A percentile compares a stretch with the other conserved stretches of the same genome.
phyloP scores from a whole-genome alignment of 164 flowering plant species.

The Magnolia sinica region DNA sequence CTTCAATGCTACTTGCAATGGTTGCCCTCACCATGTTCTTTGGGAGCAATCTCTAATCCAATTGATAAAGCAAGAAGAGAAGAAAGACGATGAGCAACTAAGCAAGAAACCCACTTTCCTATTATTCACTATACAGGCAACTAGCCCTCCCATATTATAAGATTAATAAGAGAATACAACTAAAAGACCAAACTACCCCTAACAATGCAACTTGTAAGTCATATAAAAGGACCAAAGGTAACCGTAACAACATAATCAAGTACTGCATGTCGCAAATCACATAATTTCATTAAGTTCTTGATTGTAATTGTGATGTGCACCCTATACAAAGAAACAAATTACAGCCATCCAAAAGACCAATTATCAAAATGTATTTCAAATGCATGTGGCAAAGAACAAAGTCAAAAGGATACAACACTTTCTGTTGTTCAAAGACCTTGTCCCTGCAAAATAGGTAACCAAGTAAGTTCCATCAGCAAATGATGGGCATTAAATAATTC shows the following conservation, averaged over 20 bases:
- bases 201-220: too few species aligned
- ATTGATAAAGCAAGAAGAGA: too few species aligned
- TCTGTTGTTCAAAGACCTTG: conserved; percentile 84
- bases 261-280: neutral
- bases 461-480: neutral
- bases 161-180: too few species aligned
- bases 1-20: too few species aligned
- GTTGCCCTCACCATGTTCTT: too few species aligned
- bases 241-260: neutral
- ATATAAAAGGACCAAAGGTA: too few species aligned
- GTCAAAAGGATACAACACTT: conserved; percentile 76
- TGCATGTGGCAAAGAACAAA: neutral
- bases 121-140: too few species aligned
- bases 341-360: neutral
- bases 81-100: too few species aligned
- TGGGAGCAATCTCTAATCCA: too few species aligned
- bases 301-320: neutral
- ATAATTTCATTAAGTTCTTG: neutral
- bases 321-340: neutral
- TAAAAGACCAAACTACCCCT: too few species aligned
- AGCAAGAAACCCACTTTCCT: too few species aligned
- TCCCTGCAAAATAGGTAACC: conserved; percentile 60
- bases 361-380: neutral
- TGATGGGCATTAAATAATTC: neutral
- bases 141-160: too few species aligned